phyloP scores from a whole-genome alignment of 108 stramenopile genomes.

The Aurantiochytrium sp. region DNA sequence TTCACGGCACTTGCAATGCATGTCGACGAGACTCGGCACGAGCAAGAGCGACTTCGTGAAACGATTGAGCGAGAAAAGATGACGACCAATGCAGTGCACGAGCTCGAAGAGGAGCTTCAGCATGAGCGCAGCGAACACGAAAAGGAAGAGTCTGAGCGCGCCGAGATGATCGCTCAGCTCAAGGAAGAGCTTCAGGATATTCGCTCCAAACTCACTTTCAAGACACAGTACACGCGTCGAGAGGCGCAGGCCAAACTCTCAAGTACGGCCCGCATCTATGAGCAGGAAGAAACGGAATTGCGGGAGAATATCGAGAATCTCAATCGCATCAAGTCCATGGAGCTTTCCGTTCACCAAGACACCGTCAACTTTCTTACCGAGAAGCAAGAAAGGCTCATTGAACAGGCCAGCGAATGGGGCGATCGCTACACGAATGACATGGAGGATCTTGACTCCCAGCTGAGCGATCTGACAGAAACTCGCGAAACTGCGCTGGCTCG shows the following conservation, averaged over 20 bases:
- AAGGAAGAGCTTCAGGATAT: constrained; percentile 36
- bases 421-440: constrained; percentile 34
- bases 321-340: constrained; percentile 31
- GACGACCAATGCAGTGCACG: constrained; percentile 35
- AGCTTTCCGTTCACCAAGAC: constrained; percentile 27
- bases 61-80: constrained; percentile 35
- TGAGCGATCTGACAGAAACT: constrained; percentile 28
- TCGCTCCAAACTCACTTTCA: constrained; percentile 34
- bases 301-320: not conserved
- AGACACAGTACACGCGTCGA: constrained; percentile 42
- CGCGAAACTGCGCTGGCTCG: constrained; percentile 32
- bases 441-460: constrained; percentile 31
- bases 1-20: constrained; percentile 33
- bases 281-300: not conserved
- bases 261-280: not conserved
- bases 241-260: constrained; percentile 26
- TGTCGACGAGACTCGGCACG: constrained; percentile 40
- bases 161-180: constrained; percentile 20
- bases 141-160: constrained; percentile 26
- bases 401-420: constrained; percentile 36
- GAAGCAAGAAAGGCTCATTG: constrained; percentile 31
- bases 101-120: constrained; percentile 35
- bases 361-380: constrained; percentile 44
- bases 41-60: constrained; percentile 33
- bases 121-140: constrained; percentile 36